These are phyloP conservation scores for Botrytis medusae DNA, from an alignment of 2,329 filamentous ascomycete species.

Conservation along the genomic window DNA sequence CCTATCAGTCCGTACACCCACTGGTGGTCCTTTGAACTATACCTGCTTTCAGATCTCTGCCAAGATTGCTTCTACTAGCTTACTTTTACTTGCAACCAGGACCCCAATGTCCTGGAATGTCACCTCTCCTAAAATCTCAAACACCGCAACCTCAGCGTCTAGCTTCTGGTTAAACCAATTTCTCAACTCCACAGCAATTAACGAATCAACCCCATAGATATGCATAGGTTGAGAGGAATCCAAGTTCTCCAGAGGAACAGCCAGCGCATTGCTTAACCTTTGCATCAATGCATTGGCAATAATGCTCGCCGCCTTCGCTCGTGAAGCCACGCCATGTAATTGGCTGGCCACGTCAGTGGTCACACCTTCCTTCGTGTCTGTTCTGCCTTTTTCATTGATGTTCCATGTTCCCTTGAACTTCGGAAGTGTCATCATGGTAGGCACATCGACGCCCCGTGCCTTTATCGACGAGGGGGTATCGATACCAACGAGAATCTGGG, in stretches of 20 bases:
- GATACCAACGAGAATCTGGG: background rate
- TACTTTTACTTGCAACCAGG: background rate
- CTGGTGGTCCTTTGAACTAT: background rate
- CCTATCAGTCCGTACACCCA: too few species aligned
- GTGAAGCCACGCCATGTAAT: background rate
- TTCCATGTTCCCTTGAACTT: constrained; percentile 2
- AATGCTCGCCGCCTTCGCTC: background rate
- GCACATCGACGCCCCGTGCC: background rate
- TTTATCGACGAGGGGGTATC: background rate
- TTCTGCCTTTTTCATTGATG: background rate
- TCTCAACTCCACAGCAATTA: constrained; percentile 53
- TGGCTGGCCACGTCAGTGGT: background rate
- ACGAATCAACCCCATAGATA: constrained; percentile 52
- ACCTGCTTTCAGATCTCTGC: background rate
- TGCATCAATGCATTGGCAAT: constrained; percentile 38
- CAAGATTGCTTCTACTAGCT: background rate
- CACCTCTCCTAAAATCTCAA: constrained; percentile 24
- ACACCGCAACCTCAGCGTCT: constrained; percentile 42
- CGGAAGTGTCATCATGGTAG: background rate
- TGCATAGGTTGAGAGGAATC: constrained; percentile 41
- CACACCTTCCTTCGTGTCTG: background rate
- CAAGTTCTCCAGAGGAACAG: constrained; percentile 46
- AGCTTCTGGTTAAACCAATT: constrained; percentile 50
- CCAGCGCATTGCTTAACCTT: constrained; percentile 45
- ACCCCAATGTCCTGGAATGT: background rate